Base-by-base conservation (phyloP, 2,329 filamentous ascomycete genomes). In the Fusarium clavum region DNA sequence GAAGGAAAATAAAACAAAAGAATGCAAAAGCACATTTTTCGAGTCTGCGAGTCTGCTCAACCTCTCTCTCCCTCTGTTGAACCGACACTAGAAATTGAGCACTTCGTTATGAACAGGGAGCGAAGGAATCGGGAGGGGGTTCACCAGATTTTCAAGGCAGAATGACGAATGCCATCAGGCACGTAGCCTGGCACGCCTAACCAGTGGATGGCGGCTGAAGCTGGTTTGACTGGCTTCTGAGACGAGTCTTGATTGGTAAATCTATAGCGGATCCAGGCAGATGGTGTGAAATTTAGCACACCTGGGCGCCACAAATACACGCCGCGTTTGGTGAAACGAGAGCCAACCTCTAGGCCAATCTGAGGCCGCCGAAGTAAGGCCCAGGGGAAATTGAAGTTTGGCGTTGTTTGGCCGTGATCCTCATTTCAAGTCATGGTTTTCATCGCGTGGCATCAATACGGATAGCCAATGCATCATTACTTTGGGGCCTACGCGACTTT, bases 81-180 rank as follows among this genome's bases (percentile, higher is more conserved):
- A 57, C 61, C 54, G 64, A 64, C 64, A 75, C 73, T 73, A 73
- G 58, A 61, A 66, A 61, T 68, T 44, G 69, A 70, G 58, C 61
- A 67, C 43, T 67, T 73, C 73, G 65, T 64, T 73, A 68, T 70
- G 68, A 72, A 75, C 57, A 71, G 72, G 67, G 59, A 72, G 68
- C 64, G 48, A 74, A 75, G 67, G 69, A 76, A 64, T 75, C 63
- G 70, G 72, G 71, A 72, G 65, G 73, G 69, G 72, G 62, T 74
- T 75, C 61, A 75, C 72, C 69, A 73, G 66, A 75, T 74, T 76
- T 75, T 75, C 72, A 75, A 75, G 69, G 73, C 59, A 69, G 67
- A 70, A 67, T 72, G 69, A 73, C 71, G 64, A 71, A 71, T 51
- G 45, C 61, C 54, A 70, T 59, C 48, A 70, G 72, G 72, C 72